Conservation (phyloP, 208 protist species). For the Crithidia bombi region DNA sequence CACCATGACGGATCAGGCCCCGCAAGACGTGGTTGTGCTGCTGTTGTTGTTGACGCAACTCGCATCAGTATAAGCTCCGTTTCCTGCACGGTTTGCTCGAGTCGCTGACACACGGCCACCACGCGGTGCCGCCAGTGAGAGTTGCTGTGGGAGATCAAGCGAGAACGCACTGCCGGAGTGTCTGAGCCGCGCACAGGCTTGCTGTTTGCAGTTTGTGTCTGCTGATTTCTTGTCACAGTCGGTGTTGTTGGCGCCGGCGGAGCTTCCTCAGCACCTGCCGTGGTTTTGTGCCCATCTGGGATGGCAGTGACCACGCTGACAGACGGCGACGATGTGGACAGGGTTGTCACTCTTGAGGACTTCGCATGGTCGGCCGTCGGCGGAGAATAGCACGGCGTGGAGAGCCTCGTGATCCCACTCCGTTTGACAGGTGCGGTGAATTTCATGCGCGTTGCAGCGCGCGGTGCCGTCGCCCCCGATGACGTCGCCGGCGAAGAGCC, state of each 20-base stretch:
- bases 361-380: no score
- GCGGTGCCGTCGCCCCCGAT: neutral
- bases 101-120: conserved; percentile 21
- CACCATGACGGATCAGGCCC: neutral
- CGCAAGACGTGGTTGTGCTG: neutral
- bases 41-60: neutral
- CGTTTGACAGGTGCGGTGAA: neutral
- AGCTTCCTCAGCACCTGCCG: neutral
- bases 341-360: neutral
- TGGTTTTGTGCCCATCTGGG: neutral
- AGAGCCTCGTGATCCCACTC: conserved; percentile 25
- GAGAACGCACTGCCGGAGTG: neutral
- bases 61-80: conserved; percentile 29
- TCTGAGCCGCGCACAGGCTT: neutral
- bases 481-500: neutral
- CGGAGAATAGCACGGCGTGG: neutral
- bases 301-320: neutral
- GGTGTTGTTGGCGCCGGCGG: no score
- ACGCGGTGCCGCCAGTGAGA: conserved; percentile 5
- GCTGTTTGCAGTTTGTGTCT: no score
- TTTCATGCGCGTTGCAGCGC: neutral
- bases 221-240: no score
- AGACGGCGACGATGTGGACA: neutral
- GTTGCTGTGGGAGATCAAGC: neutral
- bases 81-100: conserved; percentile 23